A percentile compares a stretch with the other conserved stretches of the same genome.
Evolutionary conservation across 805 yeast genomes (phyloP).

Genomic region (Tetrapisispora phaffii): DNA sequence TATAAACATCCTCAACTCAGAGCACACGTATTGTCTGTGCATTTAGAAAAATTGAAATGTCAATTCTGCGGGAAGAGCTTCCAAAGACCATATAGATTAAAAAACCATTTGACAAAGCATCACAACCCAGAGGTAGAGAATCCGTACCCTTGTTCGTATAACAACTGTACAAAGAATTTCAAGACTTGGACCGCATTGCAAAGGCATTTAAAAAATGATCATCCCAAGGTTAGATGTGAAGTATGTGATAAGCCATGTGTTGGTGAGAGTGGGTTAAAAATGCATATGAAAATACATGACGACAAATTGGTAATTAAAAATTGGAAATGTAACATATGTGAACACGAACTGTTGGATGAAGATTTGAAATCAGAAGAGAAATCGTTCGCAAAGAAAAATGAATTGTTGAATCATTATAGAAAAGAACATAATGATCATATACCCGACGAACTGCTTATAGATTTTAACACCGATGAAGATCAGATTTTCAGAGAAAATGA

Average conservation of each 20-base stretch:
- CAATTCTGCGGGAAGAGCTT: conserved; percentile 55
- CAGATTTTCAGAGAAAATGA: background rate
- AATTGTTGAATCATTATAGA: conserved; percentile 47
- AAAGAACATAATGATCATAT: conserved; percentile 31
- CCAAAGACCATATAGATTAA: conserved; percentile 53
- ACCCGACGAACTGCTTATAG: conserved; percentile 7
- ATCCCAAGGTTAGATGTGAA: conserved; percentile 56
- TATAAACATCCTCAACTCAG: conserved; percentile 66
- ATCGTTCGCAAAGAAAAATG: conserved; percentile 47
- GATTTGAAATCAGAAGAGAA: conserved; percentile 7
- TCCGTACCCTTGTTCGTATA: conserved; percentile 48
- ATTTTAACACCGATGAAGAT: background rate
- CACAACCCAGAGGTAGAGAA: conserved; percentile 41
- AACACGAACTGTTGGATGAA: conserved; percentile 5
- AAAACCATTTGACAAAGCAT: conserved; percentile 53
- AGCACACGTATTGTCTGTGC: conserved; percentile 59
- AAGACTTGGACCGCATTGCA: conserved; percentile 68
- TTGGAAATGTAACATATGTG: conserved; percentile 60
- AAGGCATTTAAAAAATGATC: conserved; percentile 59
- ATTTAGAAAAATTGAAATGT: conserved; percentile 47
- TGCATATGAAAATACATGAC: conserved; percentile 70
- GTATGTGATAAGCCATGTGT: conserved; percentile 64
- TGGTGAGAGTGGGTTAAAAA: conserved; percentile 56
- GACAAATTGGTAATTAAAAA: conserved; percentile 39
- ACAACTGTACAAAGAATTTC: conserved; percentile 51